Conservation (phyloP, 1,284 basidiomycete species). For the Cystobasidiaceae sp. region DNA sequence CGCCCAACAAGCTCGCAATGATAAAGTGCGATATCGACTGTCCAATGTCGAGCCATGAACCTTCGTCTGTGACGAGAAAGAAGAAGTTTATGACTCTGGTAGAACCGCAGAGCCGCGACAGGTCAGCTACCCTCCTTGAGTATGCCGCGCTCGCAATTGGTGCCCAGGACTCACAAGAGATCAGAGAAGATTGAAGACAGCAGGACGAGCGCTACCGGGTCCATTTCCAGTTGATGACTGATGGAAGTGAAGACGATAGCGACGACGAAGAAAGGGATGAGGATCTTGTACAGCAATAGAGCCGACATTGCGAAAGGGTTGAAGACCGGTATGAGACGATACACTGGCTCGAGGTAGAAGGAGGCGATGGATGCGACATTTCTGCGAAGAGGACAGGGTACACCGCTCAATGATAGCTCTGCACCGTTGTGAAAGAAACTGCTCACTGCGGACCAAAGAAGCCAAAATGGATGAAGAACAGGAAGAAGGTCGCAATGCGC, state of each 20-base stretch:
- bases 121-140: conserved; percentile 9
- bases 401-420: background rate
- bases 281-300: conserved; percentile 63
- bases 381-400: conserved; percentile 25
- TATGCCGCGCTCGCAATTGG: background rate
- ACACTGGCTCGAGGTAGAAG: conserved; percentile 85
- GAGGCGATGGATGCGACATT: conserved; percentile 86
- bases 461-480: conserved; percentile 80
- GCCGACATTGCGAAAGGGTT: conserved; percentile 72
- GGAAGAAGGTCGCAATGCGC: conserved; percentile 70
- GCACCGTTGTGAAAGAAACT: conserved; percentile 32
- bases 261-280: conserved; percentile 71
- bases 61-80: conserved; percentile 72
- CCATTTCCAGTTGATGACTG: conserved; percentile 60
- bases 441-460: conserved; percentile 79
- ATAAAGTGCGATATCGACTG: conserved; percentile 84
- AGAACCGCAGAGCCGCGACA: conserved; percentile 58
- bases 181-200: conserved; percentile 69
- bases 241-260: conserved; percentile 63
- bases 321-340: conserved; percentile 79
- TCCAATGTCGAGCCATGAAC: conserved; percentile 86
- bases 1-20: conserved; percentile 69
- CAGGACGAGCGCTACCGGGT: conserved; percentile 69
- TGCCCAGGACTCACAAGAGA: conserved; percentile 43
- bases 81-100: conserved; percentile 60